phyloP scores from a whole-genome alignment of 495 filamentous ascomycete species.

The Lentithecium fluviatile region DNA sequence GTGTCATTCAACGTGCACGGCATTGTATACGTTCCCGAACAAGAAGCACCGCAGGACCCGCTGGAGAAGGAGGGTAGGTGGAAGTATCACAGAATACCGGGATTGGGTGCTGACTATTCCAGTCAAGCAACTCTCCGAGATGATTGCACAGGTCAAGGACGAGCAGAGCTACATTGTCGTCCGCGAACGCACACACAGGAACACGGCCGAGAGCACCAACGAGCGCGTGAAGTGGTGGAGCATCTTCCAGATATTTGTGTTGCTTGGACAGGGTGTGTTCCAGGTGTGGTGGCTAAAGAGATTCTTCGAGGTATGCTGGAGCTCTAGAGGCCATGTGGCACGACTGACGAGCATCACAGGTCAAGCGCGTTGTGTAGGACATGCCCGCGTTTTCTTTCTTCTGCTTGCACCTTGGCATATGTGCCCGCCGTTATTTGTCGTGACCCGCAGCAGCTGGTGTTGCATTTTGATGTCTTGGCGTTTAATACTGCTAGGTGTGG shows the following conservation, averaged over 20 bases:
- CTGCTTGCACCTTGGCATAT: constrained; percentile 1
- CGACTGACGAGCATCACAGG: neutral
- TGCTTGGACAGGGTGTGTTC: constrained; percentile 90
- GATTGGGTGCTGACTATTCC: constrained; percentile 12
- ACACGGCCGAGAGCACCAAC: constrained; percentile 98
- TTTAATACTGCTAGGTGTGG: no score
- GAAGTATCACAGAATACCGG: constrained; percentile 1
- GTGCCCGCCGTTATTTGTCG: neutral
- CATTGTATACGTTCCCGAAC: constrained; percentile 93
- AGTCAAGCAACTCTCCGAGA: constrained; percentile 83
- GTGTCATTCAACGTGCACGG: constrained; percentile 99
- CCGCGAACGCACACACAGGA: constrained; percentile 90
- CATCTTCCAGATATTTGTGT: constrained; percentile 86
- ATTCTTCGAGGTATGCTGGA: constrained; percentile 83
- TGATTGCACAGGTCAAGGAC: constrained; percentile 88
- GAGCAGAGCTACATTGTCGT: constrained; percentile 97
- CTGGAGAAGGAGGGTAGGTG: constrained; percentile 79
- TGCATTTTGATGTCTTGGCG: neutral
- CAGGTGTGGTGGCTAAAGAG: constrained; percentile 99
- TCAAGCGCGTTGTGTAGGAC: constrained; percentile 9
- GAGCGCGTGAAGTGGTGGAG: constrained; percentile 99
- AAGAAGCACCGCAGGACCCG: constrained; percentile 79
- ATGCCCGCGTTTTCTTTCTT: neutral
- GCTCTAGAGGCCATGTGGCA: neutral
- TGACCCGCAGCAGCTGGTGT: neutral